These are phyloP conservation scores for Nepenthes alata DNA, from an alignment of 179 eudicot genomes.

Conservation along the genomic window DNA sequence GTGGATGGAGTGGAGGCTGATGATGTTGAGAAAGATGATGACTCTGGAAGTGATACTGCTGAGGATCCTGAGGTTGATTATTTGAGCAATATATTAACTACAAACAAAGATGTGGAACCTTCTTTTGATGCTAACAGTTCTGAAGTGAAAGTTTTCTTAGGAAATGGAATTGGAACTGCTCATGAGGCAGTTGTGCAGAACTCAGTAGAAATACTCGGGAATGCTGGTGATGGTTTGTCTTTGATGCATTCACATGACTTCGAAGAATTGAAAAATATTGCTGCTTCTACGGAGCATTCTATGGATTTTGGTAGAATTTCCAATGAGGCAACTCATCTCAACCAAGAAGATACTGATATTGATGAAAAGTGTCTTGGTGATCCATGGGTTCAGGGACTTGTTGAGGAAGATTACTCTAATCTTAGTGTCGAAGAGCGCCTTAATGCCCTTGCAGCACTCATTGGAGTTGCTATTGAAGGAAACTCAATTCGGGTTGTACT, in stretches of 20 bases:
- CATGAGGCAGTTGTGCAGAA: slow-evolving; percentile 12
- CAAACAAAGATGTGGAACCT: slow-evolving; percentile 27
- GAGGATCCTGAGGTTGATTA: slow-evolving; percentile 83
- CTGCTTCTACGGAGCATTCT: slow-evolving; percentile 22
- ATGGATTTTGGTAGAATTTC: slow-evolving; percentile 17
- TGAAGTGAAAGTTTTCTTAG: slow-evolving; percentile 18
- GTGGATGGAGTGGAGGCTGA: slow-evolving; percentile 57
- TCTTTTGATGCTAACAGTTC: slow-evolving; percentile 19
- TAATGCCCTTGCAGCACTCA: slow-evolving; percentile 66
- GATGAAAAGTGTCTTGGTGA: slow-evolving; percentile 63
- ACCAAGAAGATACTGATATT: slow-evolving; percentile 48
- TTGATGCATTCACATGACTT: slow-evolving; percentile 18
- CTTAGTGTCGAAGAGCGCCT: slow-evolving; percentile 83
- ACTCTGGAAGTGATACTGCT: slow-evolving; percentile 79
- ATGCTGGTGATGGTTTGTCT: slow-evolving; percentile 25
- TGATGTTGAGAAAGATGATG: slow-evolving; percentile 71
- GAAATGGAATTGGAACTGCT: slow-evolving; percentile 23
- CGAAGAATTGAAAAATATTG: slow-evolving; percentile 20
- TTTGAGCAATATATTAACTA: slow-evolving; percentile 32
- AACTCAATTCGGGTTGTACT: slow-evolving; percentile 56
- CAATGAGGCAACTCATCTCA: slow-evolving; percentile 17
- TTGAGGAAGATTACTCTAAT: slow-evolving; percentile 68
- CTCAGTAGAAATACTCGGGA: slow-evolving; percentile 24
- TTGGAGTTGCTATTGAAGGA: slow-evolving; percentile 84
- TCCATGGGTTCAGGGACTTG: slow-evolving; percentile 83